phyloP scores from a whole-genome alignment of 75 land plant species.

The Pinus albicaulis region DNA sequence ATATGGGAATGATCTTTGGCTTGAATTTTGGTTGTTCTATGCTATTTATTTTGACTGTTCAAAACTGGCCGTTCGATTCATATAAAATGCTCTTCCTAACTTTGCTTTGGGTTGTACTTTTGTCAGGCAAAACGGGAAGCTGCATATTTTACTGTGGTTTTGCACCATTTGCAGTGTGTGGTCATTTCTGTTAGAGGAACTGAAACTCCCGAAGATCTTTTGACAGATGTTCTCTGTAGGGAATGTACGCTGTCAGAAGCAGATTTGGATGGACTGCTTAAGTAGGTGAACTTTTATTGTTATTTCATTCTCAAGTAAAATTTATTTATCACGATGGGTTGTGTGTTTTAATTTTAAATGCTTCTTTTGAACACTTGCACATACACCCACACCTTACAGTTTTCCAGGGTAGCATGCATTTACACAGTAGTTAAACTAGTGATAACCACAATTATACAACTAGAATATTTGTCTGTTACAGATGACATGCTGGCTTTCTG shows the following conservation, averaged over 20 bases:
- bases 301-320: neutral
- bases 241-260: conserved; percentile 60
- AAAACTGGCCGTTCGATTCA: neutral
- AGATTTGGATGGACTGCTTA: conserved; percentile 80
- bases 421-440: neutral
- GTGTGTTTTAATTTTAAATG: neutral
- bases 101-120: neutral
- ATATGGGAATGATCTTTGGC: neutral
- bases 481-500: neutral
- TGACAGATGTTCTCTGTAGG: conserved; percentile 86
- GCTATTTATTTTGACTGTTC: neutral
- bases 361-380: neutral
- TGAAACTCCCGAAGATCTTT: conserved; percentile 91
- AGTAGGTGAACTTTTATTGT: conserved; percentile 33
- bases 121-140: conserved; percentile 62
- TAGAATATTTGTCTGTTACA: neutral
- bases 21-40: neutral
- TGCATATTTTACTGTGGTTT: conserved; percentile 77
- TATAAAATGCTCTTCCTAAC: too few species aligned
- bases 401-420: neutral
- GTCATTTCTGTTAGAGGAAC: conserved; percentile 92
- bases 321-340: too few species aligned
- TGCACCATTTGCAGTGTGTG: conserved; percentile 54
- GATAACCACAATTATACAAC: neutral
- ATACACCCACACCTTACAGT: neutral